These are phyloP conservation scores for Hymenoscyphus salicellus DNA, from an alignment of 2,329 filamentous ascomycete genomes.

Conservation along the genomic window DNA sequence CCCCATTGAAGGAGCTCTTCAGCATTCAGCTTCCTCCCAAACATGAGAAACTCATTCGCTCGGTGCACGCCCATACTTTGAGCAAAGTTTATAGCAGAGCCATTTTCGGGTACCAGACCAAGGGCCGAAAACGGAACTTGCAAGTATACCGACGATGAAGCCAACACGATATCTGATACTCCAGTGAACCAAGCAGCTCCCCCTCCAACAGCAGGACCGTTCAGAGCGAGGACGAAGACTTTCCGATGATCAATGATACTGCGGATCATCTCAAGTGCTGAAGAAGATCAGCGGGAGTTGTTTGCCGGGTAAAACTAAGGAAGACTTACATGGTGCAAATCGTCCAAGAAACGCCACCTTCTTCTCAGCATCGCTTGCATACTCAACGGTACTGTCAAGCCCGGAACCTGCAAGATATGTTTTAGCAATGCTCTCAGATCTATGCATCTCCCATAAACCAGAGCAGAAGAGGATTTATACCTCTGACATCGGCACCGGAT, in stretches of 20 bases:
- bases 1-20: conserved; percentile 44
- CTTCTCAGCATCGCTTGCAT: conserved; percentile 27
- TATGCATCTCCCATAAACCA: background rate
- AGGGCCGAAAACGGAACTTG: conserved; percentile 49
- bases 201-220: conserved; percentile 49
- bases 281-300: conserved; percentile 3
- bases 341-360: conserved; percentile 28
- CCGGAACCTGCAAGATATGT: conserved; percentile 10
- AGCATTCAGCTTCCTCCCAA: conserved; percentile 45
- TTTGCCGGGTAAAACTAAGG: background rate
- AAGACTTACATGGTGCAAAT: conserved; percentile 22
- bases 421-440: background rate
- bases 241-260: conserved; percentile 50
- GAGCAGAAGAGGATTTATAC: conserved; percentile 22
- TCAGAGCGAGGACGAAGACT: conserved; percentile 49
- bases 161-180: conserved; percentile 48
- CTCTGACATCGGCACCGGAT: conserved; percentile 47
- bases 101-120: conserved; percentile 49
- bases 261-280: conserved; percentile 40
- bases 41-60: conserved; percentile 52
- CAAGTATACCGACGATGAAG: conserved; percentile 43
- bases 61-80: conserved; percentile 49
- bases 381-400: conserved; percentile 12
- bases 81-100: conserved; percentile 45
- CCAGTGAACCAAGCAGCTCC: conserved; percentile 51